Evolutionary conservation across 2,329 filamentous ascomycete genomes (phyloP).

Genomic region (Colletotrichum lini): DNA sequence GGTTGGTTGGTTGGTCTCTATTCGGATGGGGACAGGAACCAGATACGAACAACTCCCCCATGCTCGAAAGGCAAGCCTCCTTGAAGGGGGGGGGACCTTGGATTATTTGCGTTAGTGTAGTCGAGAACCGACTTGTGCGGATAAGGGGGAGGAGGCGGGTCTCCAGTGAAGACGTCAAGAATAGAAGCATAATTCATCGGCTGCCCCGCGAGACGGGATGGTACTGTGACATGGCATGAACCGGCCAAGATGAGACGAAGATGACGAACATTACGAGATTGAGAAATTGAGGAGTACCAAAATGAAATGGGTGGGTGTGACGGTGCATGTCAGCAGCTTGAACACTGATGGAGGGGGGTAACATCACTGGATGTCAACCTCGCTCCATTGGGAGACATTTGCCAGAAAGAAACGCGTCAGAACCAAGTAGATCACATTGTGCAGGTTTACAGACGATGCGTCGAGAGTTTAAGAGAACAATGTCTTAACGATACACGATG

Average conservation of each 20-base stretch:
- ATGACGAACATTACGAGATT: no score
- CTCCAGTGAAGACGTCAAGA: neutral
- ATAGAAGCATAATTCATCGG: neutral
- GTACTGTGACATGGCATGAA: neutral
- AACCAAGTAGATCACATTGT: neutral
- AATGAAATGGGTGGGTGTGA: no score
- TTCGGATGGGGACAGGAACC: neutral
- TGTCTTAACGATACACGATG: neutral
- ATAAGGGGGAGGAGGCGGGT: neutral
- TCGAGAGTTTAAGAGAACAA: constrained; percentile 3
- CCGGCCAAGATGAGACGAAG: no score
- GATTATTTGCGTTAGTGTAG: neutral
- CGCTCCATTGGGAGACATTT: no score
- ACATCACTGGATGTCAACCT: no score
- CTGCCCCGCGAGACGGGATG: neutral
- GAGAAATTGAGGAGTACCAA: no score
- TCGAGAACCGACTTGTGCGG: no score
- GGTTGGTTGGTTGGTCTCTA: no score
- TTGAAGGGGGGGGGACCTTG: neutral
- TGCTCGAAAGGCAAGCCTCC: neutral
- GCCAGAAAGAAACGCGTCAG: no score
- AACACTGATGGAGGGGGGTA: no score
- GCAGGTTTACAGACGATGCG: neutral
- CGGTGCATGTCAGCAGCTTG: no score
- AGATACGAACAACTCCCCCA: neutral